Conservation (phyloP, 1,284 basidiomycete species). For the Sanghuangporus weigelae region DNA sequence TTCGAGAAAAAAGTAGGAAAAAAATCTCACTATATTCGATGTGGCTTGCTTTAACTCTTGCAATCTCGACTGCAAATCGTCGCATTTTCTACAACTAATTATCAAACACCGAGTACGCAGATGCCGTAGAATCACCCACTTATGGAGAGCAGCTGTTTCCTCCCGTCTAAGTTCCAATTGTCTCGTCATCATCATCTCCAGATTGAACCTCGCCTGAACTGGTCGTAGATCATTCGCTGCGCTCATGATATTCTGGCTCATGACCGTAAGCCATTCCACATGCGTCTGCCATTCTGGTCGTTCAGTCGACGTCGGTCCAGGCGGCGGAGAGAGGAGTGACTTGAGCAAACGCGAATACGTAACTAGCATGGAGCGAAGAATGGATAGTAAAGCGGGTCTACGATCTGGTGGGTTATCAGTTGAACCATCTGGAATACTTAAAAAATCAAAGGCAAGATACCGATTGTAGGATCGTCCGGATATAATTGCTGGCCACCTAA, state of each 20-base stretch:
- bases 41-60: conserved; percentile 34
- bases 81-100: conserved; percentile 52
- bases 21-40: background rate
- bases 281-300: conserved; percentile 66
- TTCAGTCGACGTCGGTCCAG: conserved; percentile 38
- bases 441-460: conserved; percentile 31
- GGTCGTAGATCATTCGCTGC: conserved; percentile 78
- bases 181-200: conserved; percentile 71
- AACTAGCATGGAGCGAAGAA: conserved; percentile 65
- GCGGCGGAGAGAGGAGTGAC: conserved; percentile 58
- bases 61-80: conserved; percentile 57
- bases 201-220: conserved; percentile 70
- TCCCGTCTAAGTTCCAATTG: conserved; percentile 64
- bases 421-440: conserved; percentile 12
- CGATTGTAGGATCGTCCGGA: conserved; percentile 59
- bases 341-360: conserved; percentile 63
- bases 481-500: conserved; percentile 68
- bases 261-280: conserved; percentile 68
- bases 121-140: conserved; percentile 35
- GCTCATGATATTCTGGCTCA: conserved; percentile 78
- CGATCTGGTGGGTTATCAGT: conserved; percentile 42
- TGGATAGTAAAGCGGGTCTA: conserved; percentile 59
- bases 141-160: conserved; percentile 60
- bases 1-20: background rate
- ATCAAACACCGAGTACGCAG: background rate